phyloP scores from a whole-genome alignment of 805 yeast genomes.

The Saccharomycopsis capsularis region DNA sequence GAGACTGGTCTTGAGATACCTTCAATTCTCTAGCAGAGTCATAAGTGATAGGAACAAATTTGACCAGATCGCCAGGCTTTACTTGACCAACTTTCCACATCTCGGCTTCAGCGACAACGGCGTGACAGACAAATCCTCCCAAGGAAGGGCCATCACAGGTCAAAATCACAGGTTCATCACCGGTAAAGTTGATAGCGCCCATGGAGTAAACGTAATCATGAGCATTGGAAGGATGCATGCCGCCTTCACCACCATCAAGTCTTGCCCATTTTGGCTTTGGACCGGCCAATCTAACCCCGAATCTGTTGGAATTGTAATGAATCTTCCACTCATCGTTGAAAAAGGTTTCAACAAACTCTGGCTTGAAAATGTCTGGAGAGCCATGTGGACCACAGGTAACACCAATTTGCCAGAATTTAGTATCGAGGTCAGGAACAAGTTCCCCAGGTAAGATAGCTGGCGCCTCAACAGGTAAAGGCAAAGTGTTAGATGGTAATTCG shows the following conservation, averaged over 20 bases:
- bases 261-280: conserved; percentile 98
- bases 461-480: conserved; percentile 64
- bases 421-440: conserved; percentile 40
- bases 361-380: conserved; percentile 85
- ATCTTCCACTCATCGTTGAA: conserved; percentile 82
- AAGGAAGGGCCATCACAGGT: conserved; percentile 97
- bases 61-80: conserved; percentile 84
- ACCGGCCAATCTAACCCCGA: conserved; percentile 90
- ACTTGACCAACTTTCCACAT: conserved; percentile 99
- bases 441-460: conserved; percentile 36
- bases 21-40: conserved; percentile 62
- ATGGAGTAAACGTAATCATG: conserved; percentile 92
- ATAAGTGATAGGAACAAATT: conserved; percentile 70
- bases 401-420: conserved; percentile 71
- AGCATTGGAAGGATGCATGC: conserved; percentile 96
- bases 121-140: conserved; percentile 96
- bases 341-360: conserved; percentile 68
- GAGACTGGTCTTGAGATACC: conserved; percentile 48
- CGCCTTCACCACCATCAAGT: conserved; percentile 94
- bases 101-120: conserved; percentile 91
- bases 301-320: conserved; percentile 94
- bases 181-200: conserved; percentile 96
- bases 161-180: conserved; percentile 95
- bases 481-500: conserved; percentile 52
- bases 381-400: conserved; percentile 98